Conservation (phyloP, 1,284 basidiomycete genomes). For the Nidula niveotomentosa region DNA sequence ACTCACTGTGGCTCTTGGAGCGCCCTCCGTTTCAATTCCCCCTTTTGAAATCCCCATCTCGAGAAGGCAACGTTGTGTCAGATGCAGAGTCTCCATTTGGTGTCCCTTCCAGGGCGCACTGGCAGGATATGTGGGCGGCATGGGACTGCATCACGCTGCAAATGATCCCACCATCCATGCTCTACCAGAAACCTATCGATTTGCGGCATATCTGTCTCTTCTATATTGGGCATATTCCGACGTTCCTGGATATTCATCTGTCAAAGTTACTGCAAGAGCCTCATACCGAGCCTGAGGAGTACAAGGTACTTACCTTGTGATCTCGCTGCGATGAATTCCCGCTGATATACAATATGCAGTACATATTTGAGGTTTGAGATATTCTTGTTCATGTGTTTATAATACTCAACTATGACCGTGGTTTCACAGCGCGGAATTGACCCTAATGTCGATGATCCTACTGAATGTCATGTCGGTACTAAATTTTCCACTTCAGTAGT, state of each 20-base stretch:
- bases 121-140: constrained; percentile 81
- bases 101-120: constrained; percentile 78
- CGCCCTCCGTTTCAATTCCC: constrained; percentile 82
- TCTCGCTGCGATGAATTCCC: background rate
- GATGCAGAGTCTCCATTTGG: constrained; percentile 48
- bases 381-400: background rate
- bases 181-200: constrained; percentile 93
- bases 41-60: constrained; percentile 27
- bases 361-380: constrained; percentile 73
- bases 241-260: constrained; percentile 92
- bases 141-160: constrained; percentile 89
- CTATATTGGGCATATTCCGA: constrained; percentile 89
- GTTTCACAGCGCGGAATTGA: constrained; percentile 86
- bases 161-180: constrained; percentile 89
- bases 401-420: constrained; percentile 3
- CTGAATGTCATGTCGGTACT: constrained; percentile 72
- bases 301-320: constrained; percentile 53
- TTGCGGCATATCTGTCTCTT: constrained; percentile 86
- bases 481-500: background rate
- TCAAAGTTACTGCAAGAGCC: constrained; percentile 75
- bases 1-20: constrained; percentile 92
- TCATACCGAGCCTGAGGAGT: constrained; percentile 81
- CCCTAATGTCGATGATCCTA: constrained; percentile 89
- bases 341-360: constrained; percentile 29
- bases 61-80: constrained; percentile 1